Conservation (phyloP, 306 rosid species). For the Cucurbita ficifolia region DNA sequence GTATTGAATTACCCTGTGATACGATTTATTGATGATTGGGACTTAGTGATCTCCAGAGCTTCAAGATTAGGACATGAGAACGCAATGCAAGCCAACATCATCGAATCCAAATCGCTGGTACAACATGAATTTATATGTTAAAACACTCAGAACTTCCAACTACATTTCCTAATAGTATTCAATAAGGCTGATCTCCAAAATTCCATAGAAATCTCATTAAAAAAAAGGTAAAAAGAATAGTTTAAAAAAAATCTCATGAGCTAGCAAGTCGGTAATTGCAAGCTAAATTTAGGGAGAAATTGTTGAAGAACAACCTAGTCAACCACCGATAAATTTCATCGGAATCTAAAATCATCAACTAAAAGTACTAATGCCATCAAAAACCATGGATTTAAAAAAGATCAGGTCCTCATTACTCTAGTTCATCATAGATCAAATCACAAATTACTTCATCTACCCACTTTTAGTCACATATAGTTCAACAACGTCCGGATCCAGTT, state of each 20-base stretch:
- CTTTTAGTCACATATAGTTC: not conserved
- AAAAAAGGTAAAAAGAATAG: not conserved
- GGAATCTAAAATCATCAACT: not conserved
- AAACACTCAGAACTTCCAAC: not conserved
- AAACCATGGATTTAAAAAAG: not conserved
- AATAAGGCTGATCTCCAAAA: not conserved
- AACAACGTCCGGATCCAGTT: not conserved
- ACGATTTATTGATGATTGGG: slow-evolving; percentile 43
- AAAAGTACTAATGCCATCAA: not conserved
- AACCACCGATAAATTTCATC: not conserved
- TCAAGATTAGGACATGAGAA: slow-evolving; percentile 89
- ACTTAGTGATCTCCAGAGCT: slow-evolving; percentile 45
- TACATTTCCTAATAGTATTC: not conserved
- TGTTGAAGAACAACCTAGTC: not conserved
- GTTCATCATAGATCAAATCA: slow-evolving; percentile 14
- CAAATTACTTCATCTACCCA: not conserved
- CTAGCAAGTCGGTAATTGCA: not conserved
- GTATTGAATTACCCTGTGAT: slow-evolving; percentile 55
- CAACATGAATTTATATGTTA: not conserved
- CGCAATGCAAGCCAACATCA: slow-evolving; percentile 86
- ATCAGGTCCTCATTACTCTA: not conserved
- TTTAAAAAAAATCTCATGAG: not conserved
- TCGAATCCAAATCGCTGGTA: slow-evolving; percentile 80
- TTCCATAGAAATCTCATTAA: not conserved
- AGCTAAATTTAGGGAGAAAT: not conserved